Evolutionary conservation across 78 protist species (phyloP).

Genomic region (Dictyostelium citrinum): DNA sequence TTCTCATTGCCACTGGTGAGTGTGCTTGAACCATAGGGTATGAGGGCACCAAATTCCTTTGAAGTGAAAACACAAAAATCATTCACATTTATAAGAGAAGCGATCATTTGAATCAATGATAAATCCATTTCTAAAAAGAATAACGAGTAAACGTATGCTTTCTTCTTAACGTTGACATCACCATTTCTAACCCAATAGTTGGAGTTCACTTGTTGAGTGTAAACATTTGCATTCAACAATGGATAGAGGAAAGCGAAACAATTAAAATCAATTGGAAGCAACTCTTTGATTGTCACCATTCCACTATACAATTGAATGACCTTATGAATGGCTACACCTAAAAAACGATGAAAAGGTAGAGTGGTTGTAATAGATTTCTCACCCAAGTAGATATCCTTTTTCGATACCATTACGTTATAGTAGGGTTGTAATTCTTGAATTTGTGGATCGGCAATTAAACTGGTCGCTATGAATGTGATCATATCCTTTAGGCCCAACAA

Average conservation of each 20-base stretch:
- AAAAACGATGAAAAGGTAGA: constrained; percentile 28
- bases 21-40: background rate
- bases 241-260: background rate
- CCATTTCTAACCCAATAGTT: constrained; percentile 62
- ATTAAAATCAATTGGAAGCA: constrained; percentile 13
- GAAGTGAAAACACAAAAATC: constrained; percentile 38
- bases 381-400: constrained; percentile 7
- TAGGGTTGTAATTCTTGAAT: background rate
- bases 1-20: background rate
- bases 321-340: background rate
- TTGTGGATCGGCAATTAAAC: background rate
- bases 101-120: constrained; percentile 38
- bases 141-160: constrained; percentile 3
- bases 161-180: constrained; percentile 1
- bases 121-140: constrained; percentile 60
- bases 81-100: constrained; percentile 8
- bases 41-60: constrained; percentile 47
- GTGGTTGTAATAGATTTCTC: constrained; percentile 3
- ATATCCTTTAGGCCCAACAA: background rate
- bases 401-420: background rate
- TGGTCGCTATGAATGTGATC: background rate
- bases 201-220: constrained; percentile 19
- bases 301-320: background rate
- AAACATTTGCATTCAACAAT: constrained; percentile 8
- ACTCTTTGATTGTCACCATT: background rate